Conservation (phyloP, 768 basidiomycete genomes). For the Leccinum uliginosum region DNA sequence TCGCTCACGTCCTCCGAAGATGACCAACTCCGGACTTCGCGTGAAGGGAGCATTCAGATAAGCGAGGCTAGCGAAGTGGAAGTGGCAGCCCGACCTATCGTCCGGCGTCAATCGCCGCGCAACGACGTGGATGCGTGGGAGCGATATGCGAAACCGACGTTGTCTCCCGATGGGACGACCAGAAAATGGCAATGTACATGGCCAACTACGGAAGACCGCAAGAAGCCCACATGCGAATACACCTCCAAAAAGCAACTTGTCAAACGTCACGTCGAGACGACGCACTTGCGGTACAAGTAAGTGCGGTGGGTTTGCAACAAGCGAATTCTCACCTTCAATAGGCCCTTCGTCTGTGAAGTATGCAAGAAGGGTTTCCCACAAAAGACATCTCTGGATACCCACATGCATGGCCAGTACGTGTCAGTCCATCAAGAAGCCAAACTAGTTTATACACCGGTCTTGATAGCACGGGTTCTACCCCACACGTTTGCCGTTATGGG, state of each 20-base stretch:
- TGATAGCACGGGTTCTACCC: slow-evolving; percentile 53
- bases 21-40: slow-evolving; percentile 26
- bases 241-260: slow-evolving; percentile 59
- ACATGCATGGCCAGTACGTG: slow-evolving; percentile 50
- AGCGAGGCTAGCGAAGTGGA: slow-evolving; percentile 31
- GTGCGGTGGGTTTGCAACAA: slow-evolving; percentile 21
- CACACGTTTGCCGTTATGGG: slow-evolving; percentile 47
- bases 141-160: slow-evolving; percentile 30
- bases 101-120: slow-evolving; percentile 26
- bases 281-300: slow-evolving; percentile 58
- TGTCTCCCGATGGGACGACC: slow-evolving; percentile 30
- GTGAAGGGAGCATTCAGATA: slow-evolving; percentile 27
- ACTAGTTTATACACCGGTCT: slow-evolving; percentile 10
- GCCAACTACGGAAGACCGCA: slow-evolving; percentile 32
- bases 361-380: slow-evolving; percentile 55
- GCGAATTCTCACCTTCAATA: slow-evolving; percentile 25
- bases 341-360: slow-evolving; percentile 48
- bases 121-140: slow-evolving; percentile 31
- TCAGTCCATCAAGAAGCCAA: background rate
- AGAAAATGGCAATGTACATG: slow-evolving; percentile 41
- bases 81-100: slow-evolving; percentile 10
- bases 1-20: slow-evolving; percentile 27
- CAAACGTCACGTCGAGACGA: slow-evolving; percentile 63
- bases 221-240: slow-evolving; percentile 37
- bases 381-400: slow-evolving; percentile 56